Percentiles rank a stretch among this genome's conserved stretches.
These are phyloP conservation scores for Botrytis aclada DNA, from an alignment of 2,329 filamentous ascomycete species.

Conservation along the genomic window DNA sequence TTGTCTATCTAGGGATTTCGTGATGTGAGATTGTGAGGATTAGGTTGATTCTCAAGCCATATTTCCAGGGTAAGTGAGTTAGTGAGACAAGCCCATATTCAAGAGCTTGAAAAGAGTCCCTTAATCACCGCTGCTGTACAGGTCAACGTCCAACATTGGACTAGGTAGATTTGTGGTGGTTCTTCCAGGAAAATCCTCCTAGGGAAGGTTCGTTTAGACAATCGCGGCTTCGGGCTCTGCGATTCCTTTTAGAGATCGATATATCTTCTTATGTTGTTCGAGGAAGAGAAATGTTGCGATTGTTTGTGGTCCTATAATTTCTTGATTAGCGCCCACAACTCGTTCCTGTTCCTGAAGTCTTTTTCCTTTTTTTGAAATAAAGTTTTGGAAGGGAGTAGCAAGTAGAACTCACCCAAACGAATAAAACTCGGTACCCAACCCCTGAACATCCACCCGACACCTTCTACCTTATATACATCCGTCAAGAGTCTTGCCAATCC, in stretches of 20 bases:
- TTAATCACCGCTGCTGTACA: not conserved
- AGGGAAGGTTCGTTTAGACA: constrained; percentile 10
- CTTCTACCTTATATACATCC: constrained; percentile 68
- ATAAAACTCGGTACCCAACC: constrained; percentile 81
- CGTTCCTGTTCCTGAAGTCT: not conserved
- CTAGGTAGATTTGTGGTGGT: not conserved
- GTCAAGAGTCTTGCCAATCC: constrained; percentile 58
- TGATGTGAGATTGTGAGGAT: not conserved
- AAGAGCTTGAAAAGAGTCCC: not conserved
- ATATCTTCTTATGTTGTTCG: constrained; percentile 80
- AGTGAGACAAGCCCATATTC: not conserved
- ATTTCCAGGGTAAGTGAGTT: not conserved
- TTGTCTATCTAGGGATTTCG: not conserved
- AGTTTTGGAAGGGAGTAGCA: no score
- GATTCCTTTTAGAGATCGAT: constrained; percentile 50
- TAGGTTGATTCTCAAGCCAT: not conserved
- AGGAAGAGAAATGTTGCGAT: constrained; percentile 84
- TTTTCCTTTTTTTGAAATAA: not conserved
- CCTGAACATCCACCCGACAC: constrained; percentile 80
- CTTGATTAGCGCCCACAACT: not conserved
- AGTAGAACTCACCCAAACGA: constrained; percentile 41
- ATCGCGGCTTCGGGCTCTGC: constrained; percentile 25
- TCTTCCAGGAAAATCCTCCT: not conserved
- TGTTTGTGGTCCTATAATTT: constrained; percentile 63
- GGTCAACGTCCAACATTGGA: not conserved